Evolutionary conservation across 164 flowering plant genomes (phyloP), one percentile per base, ranked within the genome.

Genomic region (Saururus chinensis): DNA sequence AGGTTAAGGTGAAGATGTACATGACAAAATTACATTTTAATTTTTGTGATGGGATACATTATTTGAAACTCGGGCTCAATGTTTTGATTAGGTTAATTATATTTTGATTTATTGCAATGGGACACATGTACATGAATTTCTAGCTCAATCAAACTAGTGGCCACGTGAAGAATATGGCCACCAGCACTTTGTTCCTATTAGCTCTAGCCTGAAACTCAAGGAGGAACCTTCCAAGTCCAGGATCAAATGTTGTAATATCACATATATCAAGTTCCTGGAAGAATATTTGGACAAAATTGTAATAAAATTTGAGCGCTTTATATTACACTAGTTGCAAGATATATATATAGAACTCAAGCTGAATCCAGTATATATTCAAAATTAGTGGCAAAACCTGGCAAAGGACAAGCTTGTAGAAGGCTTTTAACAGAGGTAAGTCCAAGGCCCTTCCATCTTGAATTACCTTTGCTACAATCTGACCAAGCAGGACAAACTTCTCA

Each of bases 391-490:
- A 12, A 75, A 95, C 97, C 95, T 88, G 82, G 49, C 83, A 89
- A 67, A 90, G 83, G 54, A 88, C 76, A 56, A 88, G 81, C 64
- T 85, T 90, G 67, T 84, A 88, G 66, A 95, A 95, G 40, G 95
- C 82, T 75, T 74, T 85, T 61, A 97, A 85, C 61, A 91, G 78
- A 52, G 83, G 89, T 19, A 95, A 70, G 76, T 95, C 99, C 69
- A 95, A 65, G 51, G 91, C 85, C 76, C 99, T 74, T 67, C 95
- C 86, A 80, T 95, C 97, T 68, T 88, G 91, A 66, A 95, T 80
- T 70, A 96, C 84, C 77, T 80, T 91, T 25, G 93, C 97, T 9
- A 88, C 85, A 54, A 95, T 62, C 78, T 87, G 80, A 13, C 99
- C 97, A 64, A 95, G 72, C 59, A 95, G 93, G 68, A 73, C 69